Evolutionary conservation across 2,329 filamentous ascomycete genomes (phyloP).

Genomic region (Claviceps africana): DNA sequence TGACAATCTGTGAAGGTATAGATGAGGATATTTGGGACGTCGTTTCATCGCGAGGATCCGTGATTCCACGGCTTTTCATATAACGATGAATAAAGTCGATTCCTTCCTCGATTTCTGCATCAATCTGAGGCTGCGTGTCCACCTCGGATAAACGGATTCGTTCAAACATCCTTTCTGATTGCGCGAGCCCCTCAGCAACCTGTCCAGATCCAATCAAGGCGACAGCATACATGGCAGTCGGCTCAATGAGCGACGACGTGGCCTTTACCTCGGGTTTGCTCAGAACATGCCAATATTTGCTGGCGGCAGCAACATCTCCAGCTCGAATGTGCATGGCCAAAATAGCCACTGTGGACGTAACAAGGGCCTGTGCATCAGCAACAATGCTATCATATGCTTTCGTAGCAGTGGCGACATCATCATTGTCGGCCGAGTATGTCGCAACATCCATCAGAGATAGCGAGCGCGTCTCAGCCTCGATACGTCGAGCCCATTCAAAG

Average conservation of each 20-base stretch:
- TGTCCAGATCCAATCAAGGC: constrained; percentile 77
- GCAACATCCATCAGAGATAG: constrained; percentile 61
- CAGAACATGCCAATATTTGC: constrained; percentile 68
- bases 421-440: constrained; percentile 64
- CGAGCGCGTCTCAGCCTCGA: constrained; percentile 44
- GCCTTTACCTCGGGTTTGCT: constrained; percentile 46
- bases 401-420: constrained; percentile 53
- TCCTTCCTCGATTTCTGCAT: constrained; percentile 77
- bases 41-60: constrained; percentile 39
- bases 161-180: constrained; percentile 76
- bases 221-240: constrained; percentile 79
- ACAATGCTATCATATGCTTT: constrained; percentile 50
- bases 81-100: constrained; percentile 52
- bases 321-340: constrained; percentile 75
- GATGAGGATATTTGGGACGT: constrained; percentile 31
- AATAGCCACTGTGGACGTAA: constrained; percentile 60
- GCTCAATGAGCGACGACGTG: constrained; percentile 60
- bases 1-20: constrained; percentile 29
- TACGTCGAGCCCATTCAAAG: constrained; percentile 54
- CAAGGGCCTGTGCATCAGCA: constrained; percentile 32
- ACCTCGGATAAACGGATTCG: constrained; percentile 54
- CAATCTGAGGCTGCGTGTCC: constrained; percentile 38
- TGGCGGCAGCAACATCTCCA: constrained; percentile 63
- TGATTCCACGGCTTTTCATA: constrained; percentile 41
- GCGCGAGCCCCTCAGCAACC: constrained; percentile 63